Evolutionary conservation across 2,329 filamentous ascomycete species (phyloP).

Genomic region (Ascochyta pisi): DNA sequence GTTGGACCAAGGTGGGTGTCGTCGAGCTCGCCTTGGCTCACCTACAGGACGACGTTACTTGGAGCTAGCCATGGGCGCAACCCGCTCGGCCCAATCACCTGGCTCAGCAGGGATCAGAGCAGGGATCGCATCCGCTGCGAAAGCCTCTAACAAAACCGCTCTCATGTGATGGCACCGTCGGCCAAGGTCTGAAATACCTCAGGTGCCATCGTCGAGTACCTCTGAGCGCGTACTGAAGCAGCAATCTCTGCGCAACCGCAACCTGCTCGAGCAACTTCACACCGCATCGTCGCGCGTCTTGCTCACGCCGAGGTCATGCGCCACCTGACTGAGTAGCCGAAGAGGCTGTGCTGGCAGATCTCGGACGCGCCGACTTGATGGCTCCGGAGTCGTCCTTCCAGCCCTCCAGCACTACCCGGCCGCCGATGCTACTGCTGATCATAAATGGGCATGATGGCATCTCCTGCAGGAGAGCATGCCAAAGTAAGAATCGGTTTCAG

Average conservation of each 20-base stretch:
- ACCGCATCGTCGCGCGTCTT: constrained; percentile 13
- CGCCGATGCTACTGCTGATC: constrained; percentile 31
- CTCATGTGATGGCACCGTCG: constrained; percentile 45
- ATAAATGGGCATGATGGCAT: constrained; percentile 19
- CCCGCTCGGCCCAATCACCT: constrained; percentile 44
- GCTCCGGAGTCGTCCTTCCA: constrained; percentile 13
- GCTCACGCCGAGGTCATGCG: constrained; percentile 21
- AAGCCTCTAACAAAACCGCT: constrained; percentile 22
- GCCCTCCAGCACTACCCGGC: constrained; percentile 8
- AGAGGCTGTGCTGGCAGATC: constrained; percentile 40
- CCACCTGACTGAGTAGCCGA: constrained; percentile 25
- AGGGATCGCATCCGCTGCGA: constrained; percentile 31
- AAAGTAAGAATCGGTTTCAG: constrained; percentile 39
- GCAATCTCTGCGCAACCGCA: constrained; percentile 12
- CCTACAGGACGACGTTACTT: constrained; percentile 49
- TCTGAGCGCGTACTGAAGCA: constrained; percentile 47
- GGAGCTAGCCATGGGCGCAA: constrained; percentile 47
- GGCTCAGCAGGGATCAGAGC: constrained; percentile 40
- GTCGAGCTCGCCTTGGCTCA: constrained; percentile 42
- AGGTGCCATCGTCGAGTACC: constrained; percentile 39
- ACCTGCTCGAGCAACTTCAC: constrained; percentile 24
- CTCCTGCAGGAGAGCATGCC: constrained; percentile 17
- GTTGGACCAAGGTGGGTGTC: constrained; percentile 38
- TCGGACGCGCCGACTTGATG: constrained; percentile 35
- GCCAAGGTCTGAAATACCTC: constrained; percentile 25